These are phyloP conservation scores for Celoporthe dispersa DNA, from an alignment of 2,329 filamentous ascomycete species.

Conservation along the genomic window DNA sequence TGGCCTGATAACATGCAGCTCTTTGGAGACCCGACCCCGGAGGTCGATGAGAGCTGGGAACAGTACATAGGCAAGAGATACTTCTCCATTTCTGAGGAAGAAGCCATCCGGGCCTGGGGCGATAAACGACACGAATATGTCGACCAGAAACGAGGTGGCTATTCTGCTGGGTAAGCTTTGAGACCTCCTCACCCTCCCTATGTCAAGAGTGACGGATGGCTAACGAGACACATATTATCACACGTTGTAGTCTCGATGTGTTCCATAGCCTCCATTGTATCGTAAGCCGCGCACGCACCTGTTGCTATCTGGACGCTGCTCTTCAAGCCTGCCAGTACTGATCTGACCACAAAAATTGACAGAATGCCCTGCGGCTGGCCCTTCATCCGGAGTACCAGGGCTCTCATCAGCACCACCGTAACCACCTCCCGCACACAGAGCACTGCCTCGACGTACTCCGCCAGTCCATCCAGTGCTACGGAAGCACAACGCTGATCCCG, in stretches of 20 bases:
- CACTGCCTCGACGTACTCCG: slow-evolving; percentile 27
- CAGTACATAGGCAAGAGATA: slow-evolving; percentile 19
- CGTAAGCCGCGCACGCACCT: neutral
- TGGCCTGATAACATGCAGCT: slow-evolving; percentile 16
- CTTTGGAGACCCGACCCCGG: slow-evolving; percentile 11
- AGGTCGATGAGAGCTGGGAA: slow-evolving; percentile 18
- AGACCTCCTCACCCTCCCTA: neutral
- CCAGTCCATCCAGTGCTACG: slow-evolving; percentile 28
- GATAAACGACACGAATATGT: slow-evolving; percentile 21
- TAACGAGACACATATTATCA: neutral
- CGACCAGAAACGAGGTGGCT: slow-evolving; percentile 16
- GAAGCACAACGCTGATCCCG: slow-evolving; percentile 28
- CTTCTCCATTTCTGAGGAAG: slow-evolving; percentile 17
- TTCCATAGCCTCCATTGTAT: slow-evolving; percentile 20
- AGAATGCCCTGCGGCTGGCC: slow-evolving; percentile 16
- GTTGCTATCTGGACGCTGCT: neutral
- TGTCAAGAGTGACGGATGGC: neutral
- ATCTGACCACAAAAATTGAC: neutral
- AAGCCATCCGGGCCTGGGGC: slow-evolving; percentile 18
- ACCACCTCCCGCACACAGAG: slow-evolving; percentile 21
- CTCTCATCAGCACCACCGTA: neutral
- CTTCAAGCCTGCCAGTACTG: neutral
- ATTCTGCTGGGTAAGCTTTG: slow-evolving; percentile 12
- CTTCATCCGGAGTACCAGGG: slow-evolving; percentile 12
- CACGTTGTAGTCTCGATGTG: slow-evolving; percentile 11